phyloP scores from a whole-genome alignment of 2,329 filamentous ascomycete species.

The Epichloe hybrida region DNA sequence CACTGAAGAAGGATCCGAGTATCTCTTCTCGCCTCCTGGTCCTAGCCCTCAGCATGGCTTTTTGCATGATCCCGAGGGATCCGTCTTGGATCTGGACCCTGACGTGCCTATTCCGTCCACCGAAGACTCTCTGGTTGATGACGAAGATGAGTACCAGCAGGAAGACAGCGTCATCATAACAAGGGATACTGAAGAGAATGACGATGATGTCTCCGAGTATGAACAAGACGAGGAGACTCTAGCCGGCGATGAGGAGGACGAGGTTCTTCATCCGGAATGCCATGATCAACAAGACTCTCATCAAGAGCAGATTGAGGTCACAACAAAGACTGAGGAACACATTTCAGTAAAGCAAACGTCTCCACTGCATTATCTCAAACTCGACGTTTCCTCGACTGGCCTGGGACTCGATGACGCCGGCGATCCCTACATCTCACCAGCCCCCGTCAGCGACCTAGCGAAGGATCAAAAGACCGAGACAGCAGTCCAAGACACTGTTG shows the following conservation, averaged over 20 bases:
- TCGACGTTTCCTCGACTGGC: slow-evolving; percentile 19
- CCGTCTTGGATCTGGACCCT: slow-evolving; percentile 47
- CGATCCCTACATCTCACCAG: neutral
- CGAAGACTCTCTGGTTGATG: slow-evolving; percentile 53
- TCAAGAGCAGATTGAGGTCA: neutral
- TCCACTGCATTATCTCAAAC: slow-evolving; percentile 8
- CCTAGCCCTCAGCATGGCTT: slow-evolving; percentile 40
- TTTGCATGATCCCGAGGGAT: slow-evolving; percentile 22
- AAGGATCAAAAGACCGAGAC: neutral
- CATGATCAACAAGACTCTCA: neutral
- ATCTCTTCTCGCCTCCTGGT: slow-evolving; percentile 49
- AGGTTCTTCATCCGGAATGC: slow-evolving; percentile 16
- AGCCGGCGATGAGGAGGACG: slow-evolving; percentile 38
- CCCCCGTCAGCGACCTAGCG: neutral
- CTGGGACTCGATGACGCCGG: slow-evolving; percentile 14
- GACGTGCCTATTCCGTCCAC: slow-evolving; percentile 83
- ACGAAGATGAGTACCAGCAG: slow-evolving; percentile 35
- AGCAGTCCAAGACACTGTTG: slow-evolving; percentile 24
- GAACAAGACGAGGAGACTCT: slow-evolving; percentile 45
- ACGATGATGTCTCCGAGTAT: slow-evolving; percentile 53
- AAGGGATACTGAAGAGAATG: slow-evolving; percentile 46
- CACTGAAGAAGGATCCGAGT: slow-evolving; percentile 46
- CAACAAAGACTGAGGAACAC: neutral
- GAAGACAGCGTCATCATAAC: slow-evolving; percentile 55
- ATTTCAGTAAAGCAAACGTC: slow-evolving; percentile 5